Conservation (phyloP, 1,284 basidiomycete genomes). For the Entoloma clypeatum region DNA sequence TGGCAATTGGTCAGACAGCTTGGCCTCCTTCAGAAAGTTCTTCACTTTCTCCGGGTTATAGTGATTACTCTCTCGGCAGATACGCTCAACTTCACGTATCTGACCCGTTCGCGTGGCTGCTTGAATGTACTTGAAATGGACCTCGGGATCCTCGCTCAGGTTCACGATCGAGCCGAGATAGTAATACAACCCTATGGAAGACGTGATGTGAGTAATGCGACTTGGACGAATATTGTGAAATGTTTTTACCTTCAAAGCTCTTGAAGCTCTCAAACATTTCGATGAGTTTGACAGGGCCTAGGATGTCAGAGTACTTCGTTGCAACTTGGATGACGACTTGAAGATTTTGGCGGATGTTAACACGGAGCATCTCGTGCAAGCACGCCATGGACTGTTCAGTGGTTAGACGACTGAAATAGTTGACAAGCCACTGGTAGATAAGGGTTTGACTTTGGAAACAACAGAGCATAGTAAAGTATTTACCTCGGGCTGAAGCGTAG, state of each 20-base stretch:
- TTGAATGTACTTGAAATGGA: slow-evolving; percentile 99
- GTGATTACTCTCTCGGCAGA: slow-evolving; percentile 95
- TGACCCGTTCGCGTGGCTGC: slow-evolving; percentile 98
- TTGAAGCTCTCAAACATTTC: slow-evolving; percentile 99
- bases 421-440: slow-evolving; percentile 82
- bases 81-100: slow-evolving; percentile 98
- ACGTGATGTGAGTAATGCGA: background rate
- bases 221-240: background rate
- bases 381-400: slow-evolving; percentile 99
- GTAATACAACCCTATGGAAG: slow-evolving; percentile 84
- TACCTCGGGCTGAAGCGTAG: slow-evolving; percentile 82
- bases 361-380: slow-evolving; percentile 94
- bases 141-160: slow-evolving; percentile 93
- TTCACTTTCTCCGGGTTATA: slow-evolving; percentile 99
- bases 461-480: slow-evolving; percentile 21
- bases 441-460: slow-evolving; percentile 10
- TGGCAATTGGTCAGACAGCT: slow-evolving; percentile 94
- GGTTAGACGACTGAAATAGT: slow-evolving; percentile 96
- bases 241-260: slow-evolving; percentile 78
- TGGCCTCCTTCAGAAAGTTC: slow-evolving; percentile 99
- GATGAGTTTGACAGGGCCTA: slow-evolving; percentile 95
- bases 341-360: slow-evolving; percentile 98
- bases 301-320: slow-evolving; percentile 98
- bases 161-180: slow-evolving; percentile 87
- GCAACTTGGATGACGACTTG: slow-evolving; percentile 98